Conservation (phyloP, 495 filamentous ascomycete species). For the Antarctomyces pellizariae region DNA sequence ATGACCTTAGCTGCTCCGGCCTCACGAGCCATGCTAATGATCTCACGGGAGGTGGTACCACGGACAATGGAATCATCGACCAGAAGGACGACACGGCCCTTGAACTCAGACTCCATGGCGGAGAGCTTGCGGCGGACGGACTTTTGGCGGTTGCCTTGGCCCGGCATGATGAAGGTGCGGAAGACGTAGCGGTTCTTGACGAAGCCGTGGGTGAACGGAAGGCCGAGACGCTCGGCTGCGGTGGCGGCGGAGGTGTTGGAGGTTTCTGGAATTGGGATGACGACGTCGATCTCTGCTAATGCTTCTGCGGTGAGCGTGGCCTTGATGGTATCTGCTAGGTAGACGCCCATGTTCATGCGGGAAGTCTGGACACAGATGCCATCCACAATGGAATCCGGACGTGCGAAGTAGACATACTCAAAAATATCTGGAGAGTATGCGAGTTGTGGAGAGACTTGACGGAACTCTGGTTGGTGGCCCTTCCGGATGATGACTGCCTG, state of each 20-base stretch:
- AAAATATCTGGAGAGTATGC: conserved; percentile 86
- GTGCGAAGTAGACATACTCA: conserved; percentile 70
- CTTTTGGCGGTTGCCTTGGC: conserved; percentile 62
- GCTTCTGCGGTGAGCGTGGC: conserved; percentile 47
- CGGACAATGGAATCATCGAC: conserved; percentile 90
- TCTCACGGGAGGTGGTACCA: conserved; percentile 78
- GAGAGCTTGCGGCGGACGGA: conserved; percentile 58
- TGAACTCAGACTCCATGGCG: conserved; percentile 72
- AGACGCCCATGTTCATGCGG: conserved; percentile 79
- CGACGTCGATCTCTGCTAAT: conserved; percentile 70
- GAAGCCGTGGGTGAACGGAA: conserved; percentile 65
- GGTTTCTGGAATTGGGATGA: conserved; percentile 78
- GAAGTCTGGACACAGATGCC: conserved; percentile 79
- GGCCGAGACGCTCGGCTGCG: conserved; percentile 53
- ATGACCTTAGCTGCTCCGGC: conserved; percentile 78
- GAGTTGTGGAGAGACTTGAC: conserved; percentile 46
- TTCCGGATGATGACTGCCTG: conserved; percentile 89
- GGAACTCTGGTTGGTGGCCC: conserved; percentile 48
- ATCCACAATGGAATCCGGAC: conserved; percentile 79
- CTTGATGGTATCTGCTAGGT: conserved; percentile 58
- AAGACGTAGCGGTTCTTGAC: conserved; percentile 95
- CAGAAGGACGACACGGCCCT: conserved; percentile 59
- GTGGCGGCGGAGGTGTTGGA: conserved; percentile 65
- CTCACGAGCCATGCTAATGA: conserved; percentile 81
- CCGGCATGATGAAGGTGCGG: conserved; percentile 89